Base-by-base conservation (phyloP, 768 basidiomycete genomes). In the Ramaria sp. region DNA sequence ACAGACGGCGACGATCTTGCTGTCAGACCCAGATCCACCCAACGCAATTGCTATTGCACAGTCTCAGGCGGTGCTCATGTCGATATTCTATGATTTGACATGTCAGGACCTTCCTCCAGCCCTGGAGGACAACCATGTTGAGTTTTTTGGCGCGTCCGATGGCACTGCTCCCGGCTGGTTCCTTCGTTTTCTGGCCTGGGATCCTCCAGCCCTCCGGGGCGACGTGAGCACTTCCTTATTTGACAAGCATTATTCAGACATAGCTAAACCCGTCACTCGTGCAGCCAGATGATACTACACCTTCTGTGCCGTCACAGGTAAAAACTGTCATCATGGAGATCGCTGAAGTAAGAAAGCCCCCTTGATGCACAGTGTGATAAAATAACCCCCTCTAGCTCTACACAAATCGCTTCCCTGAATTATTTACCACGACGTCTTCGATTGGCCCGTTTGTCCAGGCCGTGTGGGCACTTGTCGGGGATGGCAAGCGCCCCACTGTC, bases 81-180 rank as follows among this genome's bases (percentile, higher is more conserved):
- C 94, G 37, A 81, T 98, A 24, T 98, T 86, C 73, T 87, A 93
- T 64, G 96, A 98, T 69, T 81, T 99, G 61, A 92, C 88, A 1
- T 89, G 88, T 62, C 95, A 98, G 61, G 96, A 99, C 70, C 75
- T 98, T 17, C 96, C 94, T 4, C 91, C 92, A 13, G 86, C 84
- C 61, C 84, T 99, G 63, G 96, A 99, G 67, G 96, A 98, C 64
- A 74, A 82, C 27, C 82, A 93, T 58, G 73, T 78, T 19, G 80
- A 86, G 59, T 96, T 95, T 68, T 96, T 97, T 69, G 83, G 77
- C 3, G 74, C 82, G 1, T 72, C 72, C 0, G 72, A 69, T 2
- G 88, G 88, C 1, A 57, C 45, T 34, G 62, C 64, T 12, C 63
- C 65, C 13, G 73, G 71, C 11, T 83, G 82, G 73, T 87, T 97